These are phyloP conservation scores for Vigna mungo DNA, from an alignment of 306 rosid species.

Conservation along the genomic window DNA sequence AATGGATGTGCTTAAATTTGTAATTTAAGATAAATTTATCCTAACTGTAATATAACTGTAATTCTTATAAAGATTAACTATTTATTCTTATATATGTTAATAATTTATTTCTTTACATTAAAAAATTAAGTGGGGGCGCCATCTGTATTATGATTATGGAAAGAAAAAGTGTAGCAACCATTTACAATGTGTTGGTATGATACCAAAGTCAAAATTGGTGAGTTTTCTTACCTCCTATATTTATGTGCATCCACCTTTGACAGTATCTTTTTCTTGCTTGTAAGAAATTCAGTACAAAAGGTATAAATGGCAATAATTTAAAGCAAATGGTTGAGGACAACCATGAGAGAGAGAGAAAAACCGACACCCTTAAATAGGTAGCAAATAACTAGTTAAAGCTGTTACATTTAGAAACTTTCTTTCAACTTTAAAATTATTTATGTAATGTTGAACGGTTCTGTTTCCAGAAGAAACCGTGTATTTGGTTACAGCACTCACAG, in stretches of 20 bases:
- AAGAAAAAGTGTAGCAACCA: not conserved
- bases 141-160: conserved; percentile 29
- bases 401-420: conserved; percentile 27
- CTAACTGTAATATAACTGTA: too few relatives aligned
- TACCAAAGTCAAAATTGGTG: conserved; percentile 42
- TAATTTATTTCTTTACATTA: not conserved
- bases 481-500: conserved; percentile 23
- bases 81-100: too few relatives aligned
- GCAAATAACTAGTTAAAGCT: not conserved
- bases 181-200: not conserved
- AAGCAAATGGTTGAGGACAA: conserved; percentile 1
- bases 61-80: too few relatives aligned
- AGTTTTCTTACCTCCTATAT: not conserved
- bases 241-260: not conserved
- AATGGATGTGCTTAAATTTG: too few relatives aligned
- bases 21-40: too few relatives aligned
- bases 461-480: conserved; percentile 23
- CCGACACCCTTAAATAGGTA: not conserved
- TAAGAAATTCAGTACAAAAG: conserved; percentile 9
- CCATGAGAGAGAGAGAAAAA: not conserved
- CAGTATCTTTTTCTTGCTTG: conserved; percentile 16
- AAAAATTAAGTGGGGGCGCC: conserved; percentile 40
- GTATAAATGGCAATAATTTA: conserved; percentile 13
- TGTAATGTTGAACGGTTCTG: conserved; percentile 7
- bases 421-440: not conserved